Evolutionary conservation across 441 rosid species (phyloP).

Genomic region (Omphalea diandra): DNA sequence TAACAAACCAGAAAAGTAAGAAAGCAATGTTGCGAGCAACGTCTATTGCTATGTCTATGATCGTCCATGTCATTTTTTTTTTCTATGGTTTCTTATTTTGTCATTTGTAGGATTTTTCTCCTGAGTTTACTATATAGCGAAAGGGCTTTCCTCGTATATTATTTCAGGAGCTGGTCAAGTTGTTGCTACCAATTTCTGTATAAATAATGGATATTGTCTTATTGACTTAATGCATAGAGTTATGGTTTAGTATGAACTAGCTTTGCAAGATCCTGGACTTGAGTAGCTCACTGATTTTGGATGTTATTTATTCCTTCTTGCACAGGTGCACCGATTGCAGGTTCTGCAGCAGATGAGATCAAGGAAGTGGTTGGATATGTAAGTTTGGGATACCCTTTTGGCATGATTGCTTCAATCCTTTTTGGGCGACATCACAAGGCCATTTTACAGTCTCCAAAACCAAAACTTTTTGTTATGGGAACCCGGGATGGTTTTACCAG

Average conservation of each 20-base stretch:
- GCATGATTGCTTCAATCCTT: slow-evolving; percentile 71
- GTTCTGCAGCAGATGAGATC: slow-evolving; percentile 79
- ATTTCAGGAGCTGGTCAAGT: not conserved
- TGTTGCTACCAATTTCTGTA: not conserved
- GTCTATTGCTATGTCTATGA: not conserved
- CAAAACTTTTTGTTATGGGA: slow-evolving; percentile 93
- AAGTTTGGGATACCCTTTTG: slow-evolving; percentile 92
- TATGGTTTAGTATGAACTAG: not conserved
- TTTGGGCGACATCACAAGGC: slow-evolving; percentile 87
- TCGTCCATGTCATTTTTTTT: not conserved
- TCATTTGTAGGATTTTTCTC: not conserved
- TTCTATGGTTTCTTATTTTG: not conserved
- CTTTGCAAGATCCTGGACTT: not conserved
- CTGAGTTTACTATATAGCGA: not conserved
- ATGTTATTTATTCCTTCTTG: slow-evolving; percentile 2
- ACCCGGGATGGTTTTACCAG: slow-evolving; percentile 87
- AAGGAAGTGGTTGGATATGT: slow-evolving; percentile 79
- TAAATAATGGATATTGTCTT: not conserved
- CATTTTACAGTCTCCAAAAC: slow-evolving; percentile 63
- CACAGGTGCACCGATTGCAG: slow-evolving; percentile 92
- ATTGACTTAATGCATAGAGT: not conserved
- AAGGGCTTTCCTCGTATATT: not conserved
- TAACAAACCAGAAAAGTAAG: not conserved
- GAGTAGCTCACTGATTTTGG: not conserved
- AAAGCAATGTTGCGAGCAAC: not conserved